Conservation (phyloP, 2,329 filamentous ascomycete genomes). For the Beauveria sp. region DNA sequence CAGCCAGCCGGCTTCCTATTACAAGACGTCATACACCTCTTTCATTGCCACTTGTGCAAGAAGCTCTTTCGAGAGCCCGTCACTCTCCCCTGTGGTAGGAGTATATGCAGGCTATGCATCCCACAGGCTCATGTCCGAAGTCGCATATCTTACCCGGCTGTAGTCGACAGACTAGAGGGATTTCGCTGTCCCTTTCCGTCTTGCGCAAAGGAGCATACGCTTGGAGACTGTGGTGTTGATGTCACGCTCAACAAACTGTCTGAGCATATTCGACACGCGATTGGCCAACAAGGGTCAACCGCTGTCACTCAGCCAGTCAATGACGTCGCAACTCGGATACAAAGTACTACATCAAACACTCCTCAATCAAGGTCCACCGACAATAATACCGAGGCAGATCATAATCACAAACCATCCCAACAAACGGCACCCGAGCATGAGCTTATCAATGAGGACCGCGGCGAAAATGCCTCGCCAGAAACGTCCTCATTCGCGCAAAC, state of each 20-base stretch:
- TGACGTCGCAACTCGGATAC: not conserved
- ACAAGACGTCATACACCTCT: conserved; percentile 45
- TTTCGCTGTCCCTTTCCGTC: conserved; percentile 65
- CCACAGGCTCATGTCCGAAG: conserved; percentile 56
- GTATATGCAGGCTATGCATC: conserved; percentile 67
- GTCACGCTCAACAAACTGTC: conserved; percentile 69
- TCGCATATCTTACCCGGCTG: conserved; percentile 71
- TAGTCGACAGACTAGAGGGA: conserved; percentile 56
- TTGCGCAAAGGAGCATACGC: conserved; percentile 64
- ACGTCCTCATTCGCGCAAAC: conserved; percentile 40
- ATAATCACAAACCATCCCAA: not conserved
- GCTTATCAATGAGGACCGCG: not conserved
- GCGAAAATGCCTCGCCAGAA: not conserved
- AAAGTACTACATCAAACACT: not conserved
- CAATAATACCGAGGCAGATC: not conserved
- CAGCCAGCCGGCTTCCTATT: not conserved
- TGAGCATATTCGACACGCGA: conserved; percentile 47
- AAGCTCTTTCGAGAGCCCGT: conserved; percentile 59
- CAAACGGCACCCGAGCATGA: not conserved
- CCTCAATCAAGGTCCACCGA: not conserved
- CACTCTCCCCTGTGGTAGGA: conserved; percentile 74
- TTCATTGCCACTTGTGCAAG: conserved; percentile 73
- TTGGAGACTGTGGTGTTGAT: conserved; percentile 69
- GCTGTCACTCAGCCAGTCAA: not conserved
- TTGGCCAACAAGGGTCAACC: conserved; percentile 22